Evolutionary conservation across 768 basidiomycete species (phyloP), one percentile per base, ranked within the genome.

Genomic region (Tricholoma sp.): DNA sequence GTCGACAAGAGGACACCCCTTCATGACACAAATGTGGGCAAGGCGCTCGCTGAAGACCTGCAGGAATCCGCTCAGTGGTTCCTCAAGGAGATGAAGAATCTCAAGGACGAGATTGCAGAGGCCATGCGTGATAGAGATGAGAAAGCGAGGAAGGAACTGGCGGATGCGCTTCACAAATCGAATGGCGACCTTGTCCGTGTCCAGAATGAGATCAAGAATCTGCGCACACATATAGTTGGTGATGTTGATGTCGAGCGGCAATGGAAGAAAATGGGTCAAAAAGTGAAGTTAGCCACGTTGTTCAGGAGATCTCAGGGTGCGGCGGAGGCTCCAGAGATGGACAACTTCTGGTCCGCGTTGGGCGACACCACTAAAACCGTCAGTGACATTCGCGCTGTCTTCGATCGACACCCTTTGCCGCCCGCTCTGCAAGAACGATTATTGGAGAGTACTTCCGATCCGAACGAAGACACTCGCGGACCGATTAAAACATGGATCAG

Each of bases 11-110:
- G 18, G 24, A 52, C 41, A 43, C 41, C 41, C 18, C 41, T 43
- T 19, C 41, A 43, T 3, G 60, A 61, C 22, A 66, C 65, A 10
- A 35, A 58, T 39, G 63, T 59, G 3, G 61, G 59, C 8, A 52
- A 35, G 24, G 51, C 21, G 19, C 51, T 52, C 22, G 9, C 32
- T 3, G 19, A 43, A 19, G 41, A 43, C 41, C 34, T 52, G 12
- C 32, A 52, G 24, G 51, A 35, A 31, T 31, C 37, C 19, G 32
- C 51, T 52, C 51, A 24, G 18, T 43, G 41, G 41, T 43, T 43
- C 41, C 41, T 43, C 18, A 37, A 37, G 19, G 19, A 34, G 10
- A 52, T 18, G 32, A 18, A 52, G n/a, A 37, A 52, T 2, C 37
- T 52, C 8, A 19, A 37, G 18, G 51, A 52, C 10, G 37, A 35